phyloP scores from a whole-genome alignment of 2,329 filamentous ascomycete species.

The Microcyclosporella mali region DNA sequence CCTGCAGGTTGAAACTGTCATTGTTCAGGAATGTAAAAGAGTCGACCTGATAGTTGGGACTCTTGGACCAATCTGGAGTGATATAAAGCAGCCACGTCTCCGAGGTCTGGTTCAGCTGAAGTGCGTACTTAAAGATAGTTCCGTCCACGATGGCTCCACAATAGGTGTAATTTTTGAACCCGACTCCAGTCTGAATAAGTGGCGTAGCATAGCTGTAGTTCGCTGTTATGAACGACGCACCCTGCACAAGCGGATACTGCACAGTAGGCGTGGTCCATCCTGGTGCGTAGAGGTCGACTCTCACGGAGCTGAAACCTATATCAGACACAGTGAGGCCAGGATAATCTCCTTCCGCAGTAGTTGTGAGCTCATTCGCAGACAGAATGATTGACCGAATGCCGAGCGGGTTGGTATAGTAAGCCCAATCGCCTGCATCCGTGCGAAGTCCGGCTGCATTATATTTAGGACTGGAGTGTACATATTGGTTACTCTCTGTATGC shows the following conservation, averaged over 20 bases:
- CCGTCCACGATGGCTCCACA: conserved; percentile 50
- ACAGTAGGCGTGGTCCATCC: conserved; percentile 51
- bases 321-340: conserved; percentile 45
- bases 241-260: conserved; percentile 78
- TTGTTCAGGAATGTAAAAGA: conserved; percentile 60
- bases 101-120: conserved; percentile 59
- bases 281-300: conserved; percentile 60
- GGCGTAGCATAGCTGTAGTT: conserved; percentile 64
- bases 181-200: conserved; percentile 65
- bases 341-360: conserved; percentile 9
- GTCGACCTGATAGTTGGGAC: conserved; percentile 44
- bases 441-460: conserved; percentile 24
- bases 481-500: conserved; percentile 62
- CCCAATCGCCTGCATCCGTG: conserved; percentile 47
- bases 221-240: conserved; percentile 80
- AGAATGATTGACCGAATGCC: conserved; percentile 75
- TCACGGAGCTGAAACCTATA: conserved; percentile 52
- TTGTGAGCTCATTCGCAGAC: conserved; percentile 70
- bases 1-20: conserved; percentile 52
- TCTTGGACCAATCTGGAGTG: conserved; percentile 45
- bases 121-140: conserved; percentile 69
- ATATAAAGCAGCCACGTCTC: conserved; percentile 72
- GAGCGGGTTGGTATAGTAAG: conserved; percentile 73
- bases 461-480: conserved; percentile 35
- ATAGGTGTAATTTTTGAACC: conserved; percentile 60